These are phyloP conservation scores for Lachnellula subtilissima DNA, from an alignment of 2,329 filamentous ascomycete genomes.

Conservation along the genomic window DNA sequence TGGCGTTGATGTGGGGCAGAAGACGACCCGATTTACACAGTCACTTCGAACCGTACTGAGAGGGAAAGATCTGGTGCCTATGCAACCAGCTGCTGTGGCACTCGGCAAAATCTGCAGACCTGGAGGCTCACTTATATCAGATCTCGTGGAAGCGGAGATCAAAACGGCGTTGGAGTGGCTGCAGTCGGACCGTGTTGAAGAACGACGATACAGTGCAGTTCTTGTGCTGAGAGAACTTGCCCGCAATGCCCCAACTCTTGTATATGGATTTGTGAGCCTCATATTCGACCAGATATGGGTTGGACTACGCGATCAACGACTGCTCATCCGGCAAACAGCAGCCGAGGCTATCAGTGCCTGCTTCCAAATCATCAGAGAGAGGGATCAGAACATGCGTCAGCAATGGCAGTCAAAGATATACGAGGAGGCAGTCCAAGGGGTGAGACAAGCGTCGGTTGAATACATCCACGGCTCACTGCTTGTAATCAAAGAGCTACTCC, in stretches of 20 bases:
- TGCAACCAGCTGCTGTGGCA: slow-evolving; percentile 84
- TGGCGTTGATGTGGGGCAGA: slow-evolving; percentile 85
- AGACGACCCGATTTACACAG: slow-evolving; percentile 90
- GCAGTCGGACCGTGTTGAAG: slow-evolving; percentile 90
- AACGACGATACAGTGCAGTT: slow-evolving; percentile 87
- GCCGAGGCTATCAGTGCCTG: slow-evolving; percentile 91
- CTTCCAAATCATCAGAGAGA: slow-evolving; percentile 90
- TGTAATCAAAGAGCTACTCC: slow-evolving; percentile 84
- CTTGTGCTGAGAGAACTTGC: slow-evolving; percentile 87
- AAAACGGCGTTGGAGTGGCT: slow-evolving; percentile 96
- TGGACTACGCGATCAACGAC: slow-evolving; percentile 80
- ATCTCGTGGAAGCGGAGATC: slow-evolving; percentile 93
- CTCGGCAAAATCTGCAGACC: slow-evolving; percentile 87
- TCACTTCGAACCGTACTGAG: slow-evolving; percentile 83
- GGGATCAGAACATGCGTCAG: slow-evolving; percentile 82
- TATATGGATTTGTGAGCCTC: slow-evolving; percentile 92
- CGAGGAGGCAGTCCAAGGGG: slow-evolving; percentile 73
- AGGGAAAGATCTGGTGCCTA: slow-evolving; percentile 84
- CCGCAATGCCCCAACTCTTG: slow-evolving; percentile 86
- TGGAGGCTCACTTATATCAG: slow-evolving; percentile 88
- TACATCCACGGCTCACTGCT: slow-evolving; percentile 90
- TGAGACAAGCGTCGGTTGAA: slow-evolving; percentile 77
- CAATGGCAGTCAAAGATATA: slow-evolving; percentile 90
- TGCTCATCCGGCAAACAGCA: slow-evolving; percentile 86
- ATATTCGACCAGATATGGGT: slow-evolving; percentile 97